phyloP scores from a whole-genome alignment of 1,284 basidiomycete species.

The Moesziomyces antarcticus region DNA sequence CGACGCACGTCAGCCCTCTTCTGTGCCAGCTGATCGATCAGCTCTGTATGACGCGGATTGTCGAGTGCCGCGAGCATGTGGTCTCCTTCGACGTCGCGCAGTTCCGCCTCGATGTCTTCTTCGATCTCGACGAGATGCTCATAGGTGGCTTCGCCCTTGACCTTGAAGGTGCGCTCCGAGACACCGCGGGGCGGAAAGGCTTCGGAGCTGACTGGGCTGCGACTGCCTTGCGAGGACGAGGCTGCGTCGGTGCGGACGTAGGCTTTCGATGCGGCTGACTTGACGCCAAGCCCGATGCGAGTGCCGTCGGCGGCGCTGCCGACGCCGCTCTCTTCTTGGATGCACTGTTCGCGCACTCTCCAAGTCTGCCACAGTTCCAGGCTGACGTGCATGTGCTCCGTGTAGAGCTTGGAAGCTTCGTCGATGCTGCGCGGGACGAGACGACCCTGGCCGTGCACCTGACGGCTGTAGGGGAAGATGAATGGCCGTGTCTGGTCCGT shows the following conservation, averaged over 20 bases:
- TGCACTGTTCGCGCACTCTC: conserved; percentile 91
- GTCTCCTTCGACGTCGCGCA: conserved; percentile 50
- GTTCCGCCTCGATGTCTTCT: conserved; percentile 50
- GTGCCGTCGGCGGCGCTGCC: conserved; percentile 73
- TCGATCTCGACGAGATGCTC: conserved; percentile 61
- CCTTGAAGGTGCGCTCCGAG: conserved; percentile 42
- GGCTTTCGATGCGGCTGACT: conserved; percentile 17
- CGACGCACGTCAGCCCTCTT: conserved; percentile 60
- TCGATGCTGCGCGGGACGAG: conserved; percentile 93
- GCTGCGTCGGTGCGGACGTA: conserved; percentile 40
- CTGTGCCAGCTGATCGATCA: conserved; percentile 43
- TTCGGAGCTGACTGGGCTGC: conserved; percentile 54
- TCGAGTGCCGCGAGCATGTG: conserved; percentile 62
- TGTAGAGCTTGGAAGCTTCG: conserved; percentile 91
- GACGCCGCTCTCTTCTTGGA: conserved; percentile 90
- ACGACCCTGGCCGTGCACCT: conserved; percentile 67
- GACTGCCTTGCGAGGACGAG: conserved; percentile 54
- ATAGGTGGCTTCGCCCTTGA: conserved; percentile 57
- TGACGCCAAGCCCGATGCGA: conserved; percentile 48
- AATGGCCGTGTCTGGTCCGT: conserved; percentile 96
- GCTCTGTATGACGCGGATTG: conserved; percentile 49
- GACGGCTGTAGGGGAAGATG: conserved; percentile 84
- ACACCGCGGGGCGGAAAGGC: conserved; percentile 27
- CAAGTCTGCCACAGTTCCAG: conserved; percentile 92
- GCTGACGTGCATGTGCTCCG: conserved; percentile 88